These are phyloP conservation scores for Beauveria scarabaeidicola DNA, from an alignment of 2,329 filamentous ascomycete species.

Conservation along the genomic window DNA sequence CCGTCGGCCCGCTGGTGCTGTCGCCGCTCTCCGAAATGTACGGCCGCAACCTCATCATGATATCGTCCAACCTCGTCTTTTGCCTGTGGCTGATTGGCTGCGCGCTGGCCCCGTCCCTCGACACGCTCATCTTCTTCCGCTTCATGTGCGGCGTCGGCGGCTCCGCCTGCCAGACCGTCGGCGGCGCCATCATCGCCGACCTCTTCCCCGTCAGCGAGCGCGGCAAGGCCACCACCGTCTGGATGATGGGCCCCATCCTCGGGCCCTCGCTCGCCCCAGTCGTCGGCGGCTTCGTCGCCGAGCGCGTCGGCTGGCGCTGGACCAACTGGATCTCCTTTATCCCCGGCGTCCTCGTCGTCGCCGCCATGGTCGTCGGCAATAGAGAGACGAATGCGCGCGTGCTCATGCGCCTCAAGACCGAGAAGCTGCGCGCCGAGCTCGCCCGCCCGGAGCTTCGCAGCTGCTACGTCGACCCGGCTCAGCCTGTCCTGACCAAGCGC, in stretches of 20 bases:
- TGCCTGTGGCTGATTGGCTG: slow-evolving; percentile 56
- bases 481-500: slow-evolving; percentile 16
- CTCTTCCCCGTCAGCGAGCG: slow-evolving; percentile 40
- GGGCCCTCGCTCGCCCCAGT: slow-evolving; percentile 41
- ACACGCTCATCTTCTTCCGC: slow-evolving; percentile 48
- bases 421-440: slow-evolving; percentile 35
- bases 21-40: slow-evolving; percentile 57
- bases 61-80: slow-evolving; percentile 50
- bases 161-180: slow-evolving; percentile 44
- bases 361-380: slow-evolving; percentile 20
- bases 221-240: slow-evolving; percentile 41
- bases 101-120: slow-evolving; percentile 47
- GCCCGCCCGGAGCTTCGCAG: slow-evolving; percentile 31
- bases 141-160: slow-evolving; percentile 53
- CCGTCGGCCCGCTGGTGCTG: slow-evolving; percentile 47
- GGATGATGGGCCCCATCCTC: slow-evolving; percentile 49
- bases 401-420: slow-evolving; percentile 41
- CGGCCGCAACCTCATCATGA: slow-evolving; percentile 49
- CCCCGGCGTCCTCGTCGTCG: slow-evolving; percentile 21
- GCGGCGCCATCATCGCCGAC: slow-evolving; percentile 47
- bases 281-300: slow-evolving; percentile 40
- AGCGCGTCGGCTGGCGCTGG: slow-evolving; percentile 45
- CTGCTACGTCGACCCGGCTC: slow-evolving; percentile 35
- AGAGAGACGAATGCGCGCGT: slow-evolving; percentile 37
- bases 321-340: slow-evolving; percentile 45